Conservation (phyloP, 768 basidiomycete species). For the Psilocybe cyanescens region DNA sequence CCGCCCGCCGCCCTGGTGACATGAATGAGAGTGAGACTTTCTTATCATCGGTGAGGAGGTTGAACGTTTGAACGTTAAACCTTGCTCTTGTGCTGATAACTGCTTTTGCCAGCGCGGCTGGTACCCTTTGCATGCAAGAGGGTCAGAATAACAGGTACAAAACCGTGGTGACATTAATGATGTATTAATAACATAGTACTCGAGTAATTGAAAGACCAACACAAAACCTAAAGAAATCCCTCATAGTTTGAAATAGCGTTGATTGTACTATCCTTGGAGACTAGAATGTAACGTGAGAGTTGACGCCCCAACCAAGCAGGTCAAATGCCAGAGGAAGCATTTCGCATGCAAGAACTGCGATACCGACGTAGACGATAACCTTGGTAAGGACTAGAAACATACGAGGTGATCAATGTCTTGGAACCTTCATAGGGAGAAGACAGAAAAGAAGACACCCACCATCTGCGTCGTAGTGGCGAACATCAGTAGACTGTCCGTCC, state of each 20-base stretch:
- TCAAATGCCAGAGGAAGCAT: constrained; percentile 71
- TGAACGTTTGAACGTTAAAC: too few relatives aligned
- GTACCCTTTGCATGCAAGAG: too few relatives aligned
- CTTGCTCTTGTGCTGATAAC: too few relatives aligned
- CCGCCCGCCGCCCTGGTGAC: too few relatives aligned
- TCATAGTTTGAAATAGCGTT: background rate
- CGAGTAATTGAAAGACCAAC: background rate
- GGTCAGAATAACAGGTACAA: too few relatives aligned
- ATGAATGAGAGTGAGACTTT: too few relatives aligned
- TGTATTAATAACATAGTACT: background rate
- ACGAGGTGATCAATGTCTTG: background rate
- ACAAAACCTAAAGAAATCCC: background rate
- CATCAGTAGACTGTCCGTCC: constrained; percentile 29
- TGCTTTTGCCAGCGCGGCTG: too few relatives aligned
- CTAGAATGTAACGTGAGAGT: constrained; percentile 22
- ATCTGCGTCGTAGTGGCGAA: constrained; percentile 86
- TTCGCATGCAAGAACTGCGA: constrained; percentile 70
- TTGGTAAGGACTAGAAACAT: constrained; percentile 74
- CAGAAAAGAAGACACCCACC: constrained; percentile 49
- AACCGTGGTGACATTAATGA: background rate
- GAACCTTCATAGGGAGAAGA: constrained; percentile 2
- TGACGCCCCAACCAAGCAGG: constrained; percentile 67
- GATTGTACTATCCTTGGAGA: background rate
- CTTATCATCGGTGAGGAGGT: too few relatives aligned
- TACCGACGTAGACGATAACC: constrained; percentile 88